Conservation (phyloP, 2,329 filamentous ascomycete genomes). For the Botryotinia calthae region DNA sequence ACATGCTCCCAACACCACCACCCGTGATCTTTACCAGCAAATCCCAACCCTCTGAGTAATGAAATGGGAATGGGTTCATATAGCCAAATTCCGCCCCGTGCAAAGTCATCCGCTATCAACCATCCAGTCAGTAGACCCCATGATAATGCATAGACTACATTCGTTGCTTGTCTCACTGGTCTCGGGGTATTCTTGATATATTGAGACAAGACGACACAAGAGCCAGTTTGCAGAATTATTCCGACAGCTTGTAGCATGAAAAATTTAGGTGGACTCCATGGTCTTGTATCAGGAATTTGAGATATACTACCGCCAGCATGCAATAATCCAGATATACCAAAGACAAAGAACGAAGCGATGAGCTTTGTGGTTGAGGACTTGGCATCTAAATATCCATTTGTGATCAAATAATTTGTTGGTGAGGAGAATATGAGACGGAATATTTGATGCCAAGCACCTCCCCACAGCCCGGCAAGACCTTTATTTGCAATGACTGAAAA, state of each 20-base stretch:
- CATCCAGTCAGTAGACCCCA: conserved; percentile 70
- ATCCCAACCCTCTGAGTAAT: conserved; percentile 61
- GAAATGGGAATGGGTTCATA: conserved; percentile 81
- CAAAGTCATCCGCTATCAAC: conserved; percentile 73
- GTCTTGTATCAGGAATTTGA: conserved; percentile 51
- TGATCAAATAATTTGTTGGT: conserved; percentile 51
- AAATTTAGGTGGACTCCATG: conserved; percentile 61
- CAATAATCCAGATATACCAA: conserved; percentile 63
- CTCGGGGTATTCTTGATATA: conserved; percentile 44
- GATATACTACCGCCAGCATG: conserved; percentile 71
- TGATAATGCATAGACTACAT: conserved; percentile 57
- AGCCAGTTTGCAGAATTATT: conserved; percentile 55
- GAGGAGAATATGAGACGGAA: conserved; percentile 72
- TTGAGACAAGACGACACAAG: conserved; percentile 39
- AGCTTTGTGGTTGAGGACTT: conserved; percentile 39
- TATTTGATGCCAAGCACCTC: conserved; percentile 85
- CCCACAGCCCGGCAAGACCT: conserved; percentile 81
- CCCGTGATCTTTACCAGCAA: conserved; percentile 57
- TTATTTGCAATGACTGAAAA: conserved; percentile 57
- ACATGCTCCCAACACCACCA: conserved; percentile 65
- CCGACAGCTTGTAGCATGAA: conserved; percentile 70
- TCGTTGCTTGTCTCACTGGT: conserved; percentile 50
- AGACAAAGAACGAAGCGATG: conserved; percentile 51
- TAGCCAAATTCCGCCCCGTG: conserved; percentile 71
- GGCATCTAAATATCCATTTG: conserved; percentile 42